These are phyloP conservation scores for Apiotrichum akiyoshidainum DNA, from an alignment of 1,284 basidiomycete genomes.

Conservation along the genomic window DNA sequence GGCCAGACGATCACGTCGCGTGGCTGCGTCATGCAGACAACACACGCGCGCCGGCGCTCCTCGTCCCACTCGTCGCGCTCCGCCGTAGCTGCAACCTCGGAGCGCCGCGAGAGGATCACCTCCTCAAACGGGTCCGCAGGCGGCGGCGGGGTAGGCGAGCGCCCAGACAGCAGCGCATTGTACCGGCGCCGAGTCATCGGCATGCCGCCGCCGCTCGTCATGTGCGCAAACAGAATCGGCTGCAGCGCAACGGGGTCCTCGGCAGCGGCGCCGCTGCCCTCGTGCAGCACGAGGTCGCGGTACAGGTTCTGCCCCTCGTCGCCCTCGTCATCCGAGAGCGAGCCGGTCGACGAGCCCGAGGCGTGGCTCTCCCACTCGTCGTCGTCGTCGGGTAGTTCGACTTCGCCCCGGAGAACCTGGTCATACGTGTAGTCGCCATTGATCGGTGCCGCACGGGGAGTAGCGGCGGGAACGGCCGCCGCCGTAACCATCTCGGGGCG, in stretches of 20 bases:
- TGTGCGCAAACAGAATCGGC: conserved; percentile 47
- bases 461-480: not conserved
- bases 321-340: conserved; percentile 17
- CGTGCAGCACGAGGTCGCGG: conserved; percentile 28
- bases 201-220: conserved; percentile 30
- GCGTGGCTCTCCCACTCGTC: conserved; percentile 29
- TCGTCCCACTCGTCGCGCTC: conserved; percentile 40
- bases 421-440: conserved; percentile 21
- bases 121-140: conserved; percentile 16
- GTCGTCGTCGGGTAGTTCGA: conserved; percentile 36
- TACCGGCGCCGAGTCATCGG: conserved; percentile 47
- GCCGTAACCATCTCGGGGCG: not conserved
- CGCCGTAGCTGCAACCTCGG: conserved; percentile 9
- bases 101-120: conserved; percentile 23
- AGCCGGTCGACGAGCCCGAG: conserved; percentile 9
- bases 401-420: conserved; percentile 30
- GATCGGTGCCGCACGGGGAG: not conserved
- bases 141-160: not conserved
- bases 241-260: conserved; percentile 27
- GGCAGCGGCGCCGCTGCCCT: conserved; percentile 9
- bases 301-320: conserved; percentile 25
- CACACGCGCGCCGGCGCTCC: conserved; percentile 40
- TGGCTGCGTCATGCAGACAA: conserved; percentile 46
- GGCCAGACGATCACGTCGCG: conserved; percentile 49
- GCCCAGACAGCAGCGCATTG: conserved; percentile 26